Percentiles rank a stretch among this genome's conserved stretches.
Conservation (phyloP, 2,329 filamentous ascomycete genomes). For the Aurifilum marmelostoma region DNA sequence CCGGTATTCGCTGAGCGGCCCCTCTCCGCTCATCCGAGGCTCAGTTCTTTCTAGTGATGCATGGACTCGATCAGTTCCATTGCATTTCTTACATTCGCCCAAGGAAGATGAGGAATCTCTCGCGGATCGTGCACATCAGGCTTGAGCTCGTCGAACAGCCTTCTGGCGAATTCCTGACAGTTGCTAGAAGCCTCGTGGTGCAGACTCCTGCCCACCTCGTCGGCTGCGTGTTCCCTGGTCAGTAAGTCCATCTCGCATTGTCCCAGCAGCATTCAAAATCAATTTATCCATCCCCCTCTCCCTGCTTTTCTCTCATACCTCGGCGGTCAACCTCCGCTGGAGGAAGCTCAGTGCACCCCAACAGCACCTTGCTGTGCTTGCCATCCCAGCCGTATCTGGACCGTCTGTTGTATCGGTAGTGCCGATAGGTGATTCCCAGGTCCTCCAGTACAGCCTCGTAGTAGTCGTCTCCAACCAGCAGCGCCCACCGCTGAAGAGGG, state of each 20-base stretch:
- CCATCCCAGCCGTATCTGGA: neutral
- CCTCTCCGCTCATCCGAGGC: neutral
- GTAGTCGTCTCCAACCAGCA: conserved; percentile 79
- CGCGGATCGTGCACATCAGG: neutral
- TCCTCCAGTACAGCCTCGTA: conserved; percentile 73
- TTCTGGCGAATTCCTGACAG: neutral
- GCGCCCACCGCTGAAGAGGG: neutral
- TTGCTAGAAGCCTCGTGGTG: neutral
- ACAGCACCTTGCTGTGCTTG: neutral
- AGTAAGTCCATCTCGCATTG: neutral
- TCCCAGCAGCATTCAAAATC: neutral
- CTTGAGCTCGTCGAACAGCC: neutral
- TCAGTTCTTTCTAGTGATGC: neutral
- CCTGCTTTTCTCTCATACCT: neutral
- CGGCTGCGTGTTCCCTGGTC: neutral
- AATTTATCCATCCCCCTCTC: neutral
- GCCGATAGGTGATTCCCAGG: conserved; percentile 64
- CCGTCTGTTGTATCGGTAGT: neutral
- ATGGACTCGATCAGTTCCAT: neutral
- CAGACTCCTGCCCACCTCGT: neutral
- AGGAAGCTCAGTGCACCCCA: neutral
- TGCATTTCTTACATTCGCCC: neutral
- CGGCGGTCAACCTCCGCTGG: neutral
- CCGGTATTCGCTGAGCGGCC: too few relatives aligned
- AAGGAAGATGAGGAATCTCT: neutral